Percentiles rank a stretch among this genome's conserved stretches.
These are phyloP conservation scores for Ophiocordyceps camponoti-rufipedis DNA, from an alignment of 2,329 filamentous ascomycete genomes.

Conservation along the genomic window DNA sequence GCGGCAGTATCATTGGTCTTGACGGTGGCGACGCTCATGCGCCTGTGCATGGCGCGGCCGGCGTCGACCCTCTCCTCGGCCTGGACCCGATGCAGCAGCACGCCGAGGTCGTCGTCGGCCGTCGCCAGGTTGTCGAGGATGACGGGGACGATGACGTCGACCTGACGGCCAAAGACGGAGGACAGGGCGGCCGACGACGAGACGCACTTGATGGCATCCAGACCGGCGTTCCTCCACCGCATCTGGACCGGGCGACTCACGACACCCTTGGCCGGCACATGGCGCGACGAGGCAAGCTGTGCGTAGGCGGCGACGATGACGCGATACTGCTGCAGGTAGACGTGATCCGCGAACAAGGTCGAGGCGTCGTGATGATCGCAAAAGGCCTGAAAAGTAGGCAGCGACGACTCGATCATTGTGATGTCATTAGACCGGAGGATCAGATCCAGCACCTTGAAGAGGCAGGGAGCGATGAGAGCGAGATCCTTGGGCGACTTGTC, in stretches of 20 bases:
- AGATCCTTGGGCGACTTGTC: slow-evolving; percentile 86
- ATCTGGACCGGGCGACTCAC: slow-evolving; percentile 57
- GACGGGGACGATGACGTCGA: slow-evolving; percentile 64
- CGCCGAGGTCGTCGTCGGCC: slow-evolving; percentile 47
- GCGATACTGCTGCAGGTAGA: slow-evolving; percentile 68
- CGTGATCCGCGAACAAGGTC: slow-evolving; percentile 68
- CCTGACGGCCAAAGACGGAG: slow-evolving; percentile 56
- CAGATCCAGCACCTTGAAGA: slow-evolving; percentile 68
- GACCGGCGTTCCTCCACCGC: slow-evolving; percentile 56
- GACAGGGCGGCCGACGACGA: slow-evolving; percentile 64
- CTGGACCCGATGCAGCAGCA: slow-evolving; percentile 48
- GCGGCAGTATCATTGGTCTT: slow-evolving; percentile 41
- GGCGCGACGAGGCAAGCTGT: slow-evolving; percentile 52
- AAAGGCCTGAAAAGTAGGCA: slow-evolving; percentile 73
- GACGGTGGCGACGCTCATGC: slow-evolving; percentile 66
- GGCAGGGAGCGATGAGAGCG: slow-evolving; percentile 68
- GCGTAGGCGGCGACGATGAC: slow-evolving; percentile 67
- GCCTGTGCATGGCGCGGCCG: slow-evolving; percentile 43
- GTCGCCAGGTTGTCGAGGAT: slow-evolving; percentile 77
- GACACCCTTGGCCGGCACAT: slow-evolving; percentile 30
- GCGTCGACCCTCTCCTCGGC: slow-evolving; percentile 50
- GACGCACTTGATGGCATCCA: slow-evolving; percentile 65
- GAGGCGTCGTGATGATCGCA: slow-evolving; percentile 79
- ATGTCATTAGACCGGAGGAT: slow-evolving; percentile 77
- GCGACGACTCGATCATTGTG: slow-evolving; percentile 78